These are phyloP conservation scores for Leccinum ochraceum DNA, from an alignment of 768 basidiomycete genomes.

Conservation along the genomic window DNA sequence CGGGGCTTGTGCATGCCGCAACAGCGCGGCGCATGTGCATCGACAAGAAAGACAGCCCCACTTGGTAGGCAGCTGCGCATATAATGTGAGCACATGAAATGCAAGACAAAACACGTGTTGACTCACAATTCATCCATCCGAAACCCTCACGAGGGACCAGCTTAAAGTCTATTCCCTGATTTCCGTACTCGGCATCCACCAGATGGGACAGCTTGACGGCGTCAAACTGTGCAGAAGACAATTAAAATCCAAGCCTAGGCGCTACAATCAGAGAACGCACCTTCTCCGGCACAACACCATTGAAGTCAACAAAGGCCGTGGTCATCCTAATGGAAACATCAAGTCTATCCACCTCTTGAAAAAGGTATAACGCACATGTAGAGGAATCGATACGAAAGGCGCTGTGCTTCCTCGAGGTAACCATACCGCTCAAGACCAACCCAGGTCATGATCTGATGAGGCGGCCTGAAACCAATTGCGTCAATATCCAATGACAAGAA, in stretches of 20 bases:
- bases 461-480: slow-evolving; percentile 57
- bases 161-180: slow-evolving; percentile 97
- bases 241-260: background rate
- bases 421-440: slow-evolving; percentile 96
- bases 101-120: background rate
- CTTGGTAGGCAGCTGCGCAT: slow-evolving; percentile 84
- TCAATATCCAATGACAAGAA: slow-evolving; percentile 11
- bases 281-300: slow-evolving; percentile 98
- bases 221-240: slow-evolving; percentile 63
- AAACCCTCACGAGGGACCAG: slow-evolving; percentile 97
- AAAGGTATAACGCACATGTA: slow-evolving; percentile 78
- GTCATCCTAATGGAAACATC: slow-evolving; percentile 66
- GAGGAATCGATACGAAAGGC: slow-evolving; percentile 94
- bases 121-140: slow-evolving; percentile 95
- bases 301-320: slow-evolving; percentile 93
- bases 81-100: slow-evolving; percentile 5
- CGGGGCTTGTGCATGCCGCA: slow-evolving; percentile 91
- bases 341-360: slow-evolving; percentile 3
- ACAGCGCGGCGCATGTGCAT: slow-evolving; percentile 95
- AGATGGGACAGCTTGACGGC: slow-evolving; percentile 94
- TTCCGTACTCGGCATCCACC: slow-evolving; percentile 96
- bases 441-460: slow-evolving; percentile 99
- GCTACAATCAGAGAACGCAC: slow-evolving; percentile 32
- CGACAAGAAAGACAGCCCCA: slow-evolving; percentile 92
- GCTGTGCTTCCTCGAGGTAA: slow-evolving; percentile 89